Evolutionary conservation across 164 flowering plant species (phyloP), one percentile per base, ranked within the genome.

Genomic region (Vitis vinifera): DNA sequence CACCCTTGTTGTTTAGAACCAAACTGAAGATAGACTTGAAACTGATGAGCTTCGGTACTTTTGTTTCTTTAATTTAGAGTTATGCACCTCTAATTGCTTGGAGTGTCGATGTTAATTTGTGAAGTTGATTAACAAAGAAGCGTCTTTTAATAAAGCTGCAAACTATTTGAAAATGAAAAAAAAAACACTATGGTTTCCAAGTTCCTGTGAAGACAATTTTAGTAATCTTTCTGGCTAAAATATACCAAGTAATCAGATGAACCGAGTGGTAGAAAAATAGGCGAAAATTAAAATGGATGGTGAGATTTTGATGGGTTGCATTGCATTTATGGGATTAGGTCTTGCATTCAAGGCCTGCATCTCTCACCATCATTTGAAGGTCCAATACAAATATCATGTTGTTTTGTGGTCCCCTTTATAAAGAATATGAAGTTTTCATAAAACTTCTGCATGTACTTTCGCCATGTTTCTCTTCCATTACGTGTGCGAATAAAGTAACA

Each of bases 271-370:
- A 23, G 27, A 53, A 53, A 13, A 53, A 15, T 11, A 50, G 48
- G 31, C 16, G 10, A 52, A 50, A 2, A 12, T 23, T 16, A n/a
- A 6, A 10, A 15, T 1, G 23, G 37, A 16, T 37, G 17, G 65
- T 65, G 57, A 10, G 67, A 65, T 51, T 12, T 10, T 11, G 44
- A 65, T 44, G 27, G 44, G n/a, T 10, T 65, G 27, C 3, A 13
- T 10, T n/a, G 56, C 56, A 66, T 53, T 67, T 31, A 67, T 67
- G 62, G 29, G 47, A 67, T 67, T 67, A 67, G 62, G 69, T 67
- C 30, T 55, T 55, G 51, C 69, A 67, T 67, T 67, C 15, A 67
- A 44, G 51, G 16, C 69, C 59, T n/a, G 51, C 48, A 52, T 55
- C 49, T 13, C 50, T 19, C 14, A 37, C 50, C 52, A 62, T 62